These are phyloP conservation scores for Geotrichum europaeum DNA, from an alignment of 1,139 yeast genomes.

Conservation along the genomic window DNA sequence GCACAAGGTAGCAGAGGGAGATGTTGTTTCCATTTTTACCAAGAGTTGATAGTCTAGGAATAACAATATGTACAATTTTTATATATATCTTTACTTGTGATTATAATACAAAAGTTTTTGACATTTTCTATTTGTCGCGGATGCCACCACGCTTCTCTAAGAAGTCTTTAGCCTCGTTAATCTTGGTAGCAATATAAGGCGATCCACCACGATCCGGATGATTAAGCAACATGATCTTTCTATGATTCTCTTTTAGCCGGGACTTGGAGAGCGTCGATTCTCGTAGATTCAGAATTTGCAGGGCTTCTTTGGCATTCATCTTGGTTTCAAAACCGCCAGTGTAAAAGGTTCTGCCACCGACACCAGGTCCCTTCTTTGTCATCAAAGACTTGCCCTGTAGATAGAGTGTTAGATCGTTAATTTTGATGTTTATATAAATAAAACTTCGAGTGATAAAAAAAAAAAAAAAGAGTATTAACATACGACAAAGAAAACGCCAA, in stretches of 20 bases:
- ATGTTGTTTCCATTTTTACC: slow-evolving; percentile 85
- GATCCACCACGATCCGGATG: slow-evolving; percentile 99
- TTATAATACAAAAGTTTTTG: not conserved
- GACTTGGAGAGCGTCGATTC: slow-evolving; percentile 72
- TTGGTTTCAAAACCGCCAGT: slow-evolving; percentile 88
- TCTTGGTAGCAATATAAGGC: slow-evolving; percentile 89
- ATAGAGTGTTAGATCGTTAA: not conserved
- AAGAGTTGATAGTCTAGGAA: slow-evolving; percentile 35
- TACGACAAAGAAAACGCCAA: slow-evolving; percentile 39
- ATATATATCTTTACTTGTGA: not conserved
- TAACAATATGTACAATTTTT: not conserved
- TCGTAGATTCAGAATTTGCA: slow-evolving; percentile 76
- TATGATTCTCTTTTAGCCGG: slow-evolving; percentile 84
- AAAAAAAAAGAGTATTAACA: not conserved
- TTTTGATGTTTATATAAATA: not conserved
- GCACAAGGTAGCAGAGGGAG: slow-evolving; percentile 85
- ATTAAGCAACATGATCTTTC: slow-evolving; percentile 86
- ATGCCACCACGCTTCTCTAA: slow-evolving; percentile 74
- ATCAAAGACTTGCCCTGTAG: slow-evolving; percentile 57
- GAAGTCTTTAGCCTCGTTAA: slow-evolving; percentile 94
- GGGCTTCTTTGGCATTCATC: slow-evolving; percentile 87
- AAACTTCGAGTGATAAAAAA: not conserved
- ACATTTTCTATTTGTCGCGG: slow-evolving; percentile 18
- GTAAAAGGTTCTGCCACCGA: slow-evolving; percentile 63
- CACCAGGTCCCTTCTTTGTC: slow-evolving; percentile 65